These are phyloP conservation scores for Phytophthora constricta DNA, from an alignment of 352 stramenopile genomes.

Conservation along the genomic window DNA sequence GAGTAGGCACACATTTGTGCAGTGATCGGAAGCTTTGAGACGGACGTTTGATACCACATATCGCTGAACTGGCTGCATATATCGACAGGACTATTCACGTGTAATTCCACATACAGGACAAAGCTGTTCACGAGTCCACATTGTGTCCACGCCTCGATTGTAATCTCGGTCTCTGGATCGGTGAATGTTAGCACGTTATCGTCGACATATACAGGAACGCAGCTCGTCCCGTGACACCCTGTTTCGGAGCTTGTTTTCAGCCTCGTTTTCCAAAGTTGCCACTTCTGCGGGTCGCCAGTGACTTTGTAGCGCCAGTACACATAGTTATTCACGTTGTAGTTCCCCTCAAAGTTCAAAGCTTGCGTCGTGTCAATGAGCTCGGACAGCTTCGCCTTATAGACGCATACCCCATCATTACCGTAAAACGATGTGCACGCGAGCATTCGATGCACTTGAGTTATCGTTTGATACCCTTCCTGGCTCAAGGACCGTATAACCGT, in stretches of 20 bases:
- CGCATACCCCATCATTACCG: slow-evolving; percentile 33
- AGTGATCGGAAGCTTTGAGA: slow-evolving; percentile 34
- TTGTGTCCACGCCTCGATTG: slow-evolving; percentile 60
- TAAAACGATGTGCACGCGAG: slow-evolving; percentile 57
- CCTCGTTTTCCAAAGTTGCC: slow-evolving; percentile 53
- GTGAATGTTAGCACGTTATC: slow-evolving; percentile 45
- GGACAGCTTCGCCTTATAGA: slow-evolving; percentile 37
- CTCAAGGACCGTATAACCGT: slow-evolving; percentile 45
- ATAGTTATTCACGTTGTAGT: slow-evolving; percentile 33
- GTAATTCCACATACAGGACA: slow-evolving; percentile 55
- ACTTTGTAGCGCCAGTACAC: slow-evolving; percentile 76
- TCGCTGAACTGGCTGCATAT: slow-evolving; percentile 56
- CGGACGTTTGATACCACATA: slow-evolving; percentile 70
- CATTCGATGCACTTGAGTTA: slow-evolving; percentile 64
- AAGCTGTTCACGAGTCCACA: slow-evolving; percentile 54
- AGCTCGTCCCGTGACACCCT: slow-evolving; percentile 9
- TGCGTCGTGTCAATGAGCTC: slow-evolving; percentile 44
- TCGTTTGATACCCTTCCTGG: slow-evolving; percentile 45
- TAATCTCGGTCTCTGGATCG: slow-evolving; percentile 49
- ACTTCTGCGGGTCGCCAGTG: slow-evolving; percentile 39
- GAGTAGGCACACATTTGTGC: slow-evolving; percentile 53
- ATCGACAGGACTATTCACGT: slow-evolving; percentile 47
- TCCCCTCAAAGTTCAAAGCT: slow-evolving; percentile 25
- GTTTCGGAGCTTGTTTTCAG: slow-evolving; percentile 26
- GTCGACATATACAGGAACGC: slow-evolving; percentile 17